A percentile compares a stretch with the other conserved stretches of the same genome.
Conservation (phyloP, 1,284 basidiomycete species). For the Ceratobasidium sp. region DNA sequence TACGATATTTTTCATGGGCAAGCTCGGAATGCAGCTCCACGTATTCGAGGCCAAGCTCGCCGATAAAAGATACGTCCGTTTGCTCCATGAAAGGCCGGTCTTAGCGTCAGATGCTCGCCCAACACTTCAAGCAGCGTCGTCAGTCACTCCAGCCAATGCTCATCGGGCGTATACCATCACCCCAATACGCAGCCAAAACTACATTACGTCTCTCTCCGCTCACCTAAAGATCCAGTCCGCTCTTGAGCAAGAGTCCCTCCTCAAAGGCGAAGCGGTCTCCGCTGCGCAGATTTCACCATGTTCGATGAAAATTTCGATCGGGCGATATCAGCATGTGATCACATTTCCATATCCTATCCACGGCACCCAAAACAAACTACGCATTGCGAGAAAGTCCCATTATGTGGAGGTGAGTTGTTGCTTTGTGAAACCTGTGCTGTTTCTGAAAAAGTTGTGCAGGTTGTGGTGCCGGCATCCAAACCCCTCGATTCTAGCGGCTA, state of each 20-base stretch:
- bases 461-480: constrained; percentile 2
- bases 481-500: constrained; percentile 7
- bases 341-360: constrained; percentile 29
- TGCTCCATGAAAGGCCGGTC: not conserved
- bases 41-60: not conserved
- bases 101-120: not conserved
- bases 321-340: not conserved
- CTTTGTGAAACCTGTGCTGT: not conserved
- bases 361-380: not conserved
- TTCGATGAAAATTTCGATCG: constrained; percentile 24
- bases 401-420: constrained; percentile 28
- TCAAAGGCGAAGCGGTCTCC: not conserved
- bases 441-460: not conserved
- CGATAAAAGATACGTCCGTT: not conserved
- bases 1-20: not conserved
- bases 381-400: constrained; percentile 22
- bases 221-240: not conserved
- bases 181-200: too few species aligned
- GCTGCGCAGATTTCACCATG: constrained; percentile 1
- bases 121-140: too few species aligned
- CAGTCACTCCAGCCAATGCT: too few species aligned
- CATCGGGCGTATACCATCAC: too few species aligned
- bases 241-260: not conserved
- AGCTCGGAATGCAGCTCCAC: not conserved
- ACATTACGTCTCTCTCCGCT: not conserved